Evolutionary conservation across 2,329 filamentous ascomycete genomes (phyloP).

Genomic region (Colletotrichum lentis): DNA sequence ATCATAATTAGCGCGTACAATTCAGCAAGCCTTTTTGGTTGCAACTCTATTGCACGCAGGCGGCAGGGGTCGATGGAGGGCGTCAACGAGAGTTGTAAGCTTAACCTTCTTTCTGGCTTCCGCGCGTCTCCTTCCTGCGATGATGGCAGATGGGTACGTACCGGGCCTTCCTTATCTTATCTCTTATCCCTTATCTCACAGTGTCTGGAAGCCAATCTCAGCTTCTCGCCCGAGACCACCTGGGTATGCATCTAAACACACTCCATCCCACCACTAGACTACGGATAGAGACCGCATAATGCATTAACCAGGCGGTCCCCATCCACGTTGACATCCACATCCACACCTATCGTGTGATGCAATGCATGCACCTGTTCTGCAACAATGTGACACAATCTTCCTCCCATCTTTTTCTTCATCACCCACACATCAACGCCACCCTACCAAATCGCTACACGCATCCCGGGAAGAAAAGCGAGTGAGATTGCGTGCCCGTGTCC

Average conservation of each 20-base stretch:
- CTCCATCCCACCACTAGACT: too few species aligned
- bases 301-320: slow-evolving; percentile 11
- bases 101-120: slow-evolving; percentile 17
- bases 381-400: slow-evolving; percentile 31
- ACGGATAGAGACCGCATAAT: neutral
- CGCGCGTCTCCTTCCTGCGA: neutral
- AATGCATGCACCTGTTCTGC: slow-evolving; percentile 34
- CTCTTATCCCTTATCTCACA: neutral
- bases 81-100: slow-evolving; percentile 20
- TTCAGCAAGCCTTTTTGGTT: slow-evolving; percentile 12
- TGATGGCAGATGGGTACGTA: too few species aligned
- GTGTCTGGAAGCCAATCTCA: neutral
- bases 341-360: slow-evolving; percentile 8
- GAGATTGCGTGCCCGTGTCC: slow-evolving; percentile 17
- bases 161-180: slow-evolving; percentile 11
- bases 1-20: neutral
- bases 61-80: slow-evolving; percentile 21
- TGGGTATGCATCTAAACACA: neutral
- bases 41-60: slow-evolving; percentile 25
- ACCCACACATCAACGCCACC: slow-evolving; percentile 14
- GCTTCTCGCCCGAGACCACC: neutral
- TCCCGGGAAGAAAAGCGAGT: slow-evolving; percentile 1
- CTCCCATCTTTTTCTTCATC: slow-evolving; percentile 25
- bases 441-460: slow-evolving; percentile 18
- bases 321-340: neutral